phyloP scores from a whole-genome alignment of 73 alveolate species.

The Paramecium primaurelia region DNA sequence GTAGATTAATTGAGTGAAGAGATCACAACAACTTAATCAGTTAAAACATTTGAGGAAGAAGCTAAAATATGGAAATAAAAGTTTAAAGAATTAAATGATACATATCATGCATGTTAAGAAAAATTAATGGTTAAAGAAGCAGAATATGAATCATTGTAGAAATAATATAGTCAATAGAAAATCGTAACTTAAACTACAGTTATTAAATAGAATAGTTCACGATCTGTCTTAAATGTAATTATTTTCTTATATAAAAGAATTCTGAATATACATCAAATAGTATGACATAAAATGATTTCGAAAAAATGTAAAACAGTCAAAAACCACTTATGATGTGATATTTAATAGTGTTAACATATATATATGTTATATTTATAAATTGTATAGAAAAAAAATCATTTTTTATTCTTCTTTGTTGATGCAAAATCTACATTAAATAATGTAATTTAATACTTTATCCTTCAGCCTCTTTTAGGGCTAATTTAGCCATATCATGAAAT shows the following conservation, averaged over 20 bases:
- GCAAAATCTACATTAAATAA: neutral
- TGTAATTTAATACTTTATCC: neutral
- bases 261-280: neutral
- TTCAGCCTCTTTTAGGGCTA: neutral
- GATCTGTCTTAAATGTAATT: neutral
- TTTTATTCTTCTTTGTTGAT: slow-evolving; percentile 5
- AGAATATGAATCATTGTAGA: neutral
- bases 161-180: neutral
- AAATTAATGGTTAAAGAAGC: slow-evolving; percentile 8
- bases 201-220: neutral
- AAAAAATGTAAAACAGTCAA: neutral
- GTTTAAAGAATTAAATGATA: neutral
- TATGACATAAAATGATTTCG: neutral
- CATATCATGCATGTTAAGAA: neutral
- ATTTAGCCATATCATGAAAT: neutral
- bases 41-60: neutral
- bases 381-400: neutral
- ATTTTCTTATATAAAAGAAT: neutral
- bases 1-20: neutral
- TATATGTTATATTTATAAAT: neutral
- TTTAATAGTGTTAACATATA: neutral
- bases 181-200: neutral
- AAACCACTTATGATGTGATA: neutral
- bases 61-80: neutral
- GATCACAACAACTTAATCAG: neutral